These are phyloP conservation scores for Fraxinus excelsior DNA, from an alignment of 257 asterid species.

Conservation along the genomic window DNA sequence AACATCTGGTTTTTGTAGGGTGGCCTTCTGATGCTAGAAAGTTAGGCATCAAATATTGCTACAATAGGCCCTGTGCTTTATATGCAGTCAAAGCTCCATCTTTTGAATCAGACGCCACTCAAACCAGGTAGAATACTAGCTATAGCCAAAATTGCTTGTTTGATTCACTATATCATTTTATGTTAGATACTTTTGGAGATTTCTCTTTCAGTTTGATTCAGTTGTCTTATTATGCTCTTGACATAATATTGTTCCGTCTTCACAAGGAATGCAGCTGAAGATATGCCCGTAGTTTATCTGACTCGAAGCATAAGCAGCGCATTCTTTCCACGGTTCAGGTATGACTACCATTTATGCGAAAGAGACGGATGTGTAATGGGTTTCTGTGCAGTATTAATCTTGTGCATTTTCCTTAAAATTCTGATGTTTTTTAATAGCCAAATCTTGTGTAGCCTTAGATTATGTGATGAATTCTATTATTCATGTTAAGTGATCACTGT, in stretches of 20 bases:
- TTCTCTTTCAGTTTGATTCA: slow-evolving; percentile 7
- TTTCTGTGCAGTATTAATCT: neutral
- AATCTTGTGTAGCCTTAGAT: neutral
- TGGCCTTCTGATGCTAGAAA: slow-evolving; percentile 88
- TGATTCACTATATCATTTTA: neutral
- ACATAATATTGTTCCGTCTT: slow-evolving; percentile 20
- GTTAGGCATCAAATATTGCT: slow-evolving; percentile 81
- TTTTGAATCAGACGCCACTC: slow-evolving; percentile 43
- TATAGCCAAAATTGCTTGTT: slow-evolving; percentile 18
- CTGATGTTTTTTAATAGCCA: neutral
- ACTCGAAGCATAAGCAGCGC: slow-evolving; percentile 76
- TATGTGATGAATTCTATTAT: neutral
- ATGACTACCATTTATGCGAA: slow-evolving; percentile 14
- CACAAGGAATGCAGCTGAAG: slow-evolving; percentile 55
- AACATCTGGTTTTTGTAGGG: slow-evolving; percentile 76
- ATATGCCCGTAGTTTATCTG: slow-evolving; percentile 41
- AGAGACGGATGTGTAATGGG: neutral
- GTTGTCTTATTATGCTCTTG: slow-evolving; percentile 30
- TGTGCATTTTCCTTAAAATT: neutral
- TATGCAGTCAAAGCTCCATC: slow-evolving; percentile 73
- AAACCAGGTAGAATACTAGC: slow-evolving; percentile 37
- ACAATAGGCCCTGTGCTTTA: slow-evolving; percentile 82
- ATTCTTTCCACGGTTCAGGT: slow-evolving; percentile 88
- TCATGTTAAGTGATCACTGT: slow-evolving; percentile 1
- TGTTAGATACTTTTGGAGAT: neutral